phyloP scores from a whole-genome alignment of 2,329 filamentous ascomycete species.

The Pseudonectria buxi region DNA sequence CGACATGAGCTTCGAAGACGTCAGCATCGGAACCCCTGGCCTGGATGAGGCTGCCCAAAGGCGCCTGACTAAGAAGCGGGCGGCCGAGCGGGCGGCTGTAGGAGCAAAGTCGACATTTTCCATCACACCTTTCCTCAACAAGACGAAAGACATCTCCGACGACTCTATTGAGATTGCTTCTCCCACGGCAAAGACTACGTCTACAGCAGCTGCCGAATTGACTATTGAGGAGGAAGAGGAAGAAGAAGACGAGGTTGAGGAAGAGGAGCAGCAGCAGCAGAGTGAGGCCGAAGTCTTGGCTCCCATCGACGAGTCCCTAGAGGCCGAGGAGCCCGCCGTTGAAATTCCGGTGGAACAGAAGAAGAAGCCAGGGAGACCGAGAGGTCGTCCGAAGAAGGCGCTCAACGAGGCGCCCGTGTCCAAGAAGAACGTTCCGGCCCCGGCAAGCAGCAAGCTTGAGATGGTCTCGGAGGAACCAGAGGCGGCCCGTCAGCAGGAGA shows the following conservation, averaged over 20 bases:
- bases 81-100: slow-evolving; percentile 43
- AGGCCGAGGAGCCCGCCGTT: slow-evolving; percentile 6
- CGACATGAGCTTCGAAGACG: slow-evolving; percentile 39
- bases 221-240: slow-evolving; percentile 31
- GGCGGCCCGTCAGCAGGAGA: slow-evolving; percentile 26
- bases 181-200: slow-evolving; percentile 10
- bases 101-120: slow-evolving; percentile 91
- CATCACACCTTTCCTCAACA: slow-evolving; percentile 87
- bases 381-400: slow-evolving; percentile 39
- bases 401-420: slow-evolving; percentile 39
- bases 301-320: slow-evolving; percentile 5
- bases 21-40: slow-evolving; percentile 41
- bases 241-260: slow-evolving; percentile 3
- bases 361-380: slow-evolving; percentile 9
- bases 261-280: neutral
- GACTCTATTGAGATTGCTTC: slow-evolving; percentile 24
- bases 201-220: slow-evolving; percentile 7
- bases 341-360: slow-evolving; percentile 1
- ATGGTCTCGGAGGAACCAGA: slow-evolving; percentile 34
- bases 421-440: slow-evolving; percentile 38
- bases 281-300: slow-evolving; percentile 7
- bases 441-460: slow-evolving; percentile 24
- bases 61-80: slow-evolving; percentile 48
- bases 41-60: slow-evolving; percentile 34
- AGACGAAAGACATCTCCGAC: slow-evolving; percentile 50